A percentile compares a stretch with the other conserved stretches of the same genome.
Evolutionary conservation across 768 basidiomycete genomes (phyloP).

Genomic region (Boletus eberwhitei): DNA sequence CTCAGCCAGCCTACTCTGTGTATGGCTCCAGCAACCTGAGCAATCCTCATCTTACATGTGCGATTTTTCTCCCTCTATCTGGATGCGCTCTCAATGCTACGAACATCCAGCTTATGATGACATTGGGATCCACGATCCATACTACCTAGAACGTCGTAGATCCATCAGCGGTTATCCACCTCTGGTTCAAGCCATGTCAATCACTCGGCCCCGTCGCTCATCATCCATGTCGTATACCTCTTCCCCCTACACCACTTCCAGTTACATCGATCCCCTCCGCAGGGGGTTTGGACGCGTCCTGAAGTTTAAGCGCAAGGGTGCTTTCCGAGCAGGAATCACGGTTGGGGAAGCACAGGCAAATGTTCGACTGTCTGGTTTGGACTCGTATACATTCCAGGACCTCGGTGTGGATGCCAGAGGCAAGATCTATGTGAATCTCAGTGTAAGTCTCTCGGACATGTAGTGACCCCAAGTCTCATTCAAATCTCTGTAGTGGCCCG

Average conservation of each 20-base stretch:
- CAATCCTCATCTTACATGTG: constrained; percentile 43
- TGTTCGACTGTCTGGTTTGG: constrained; percentile 55
- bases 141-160: constrained; percentile 39
- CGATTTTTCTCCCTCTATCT: constrained; percentile 10
- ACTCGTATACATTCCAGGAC: constrained; percentile 61
- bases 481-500: constrained; percentile 57
- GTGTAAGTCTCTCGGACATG: constrained; percentile 40
- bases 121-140: constrained; percentile 43
- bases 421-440: constrained; percentile 58
- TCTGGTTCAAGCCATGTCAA: constrained; percentile 18
- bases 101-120: constrained; percentile 52
- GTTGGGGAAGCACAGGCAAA: constrained; percentile 68
- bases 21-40: constrained; percentile 40
- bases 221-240: constrained; percentile 39
- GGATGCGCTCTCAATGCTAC: background rate
- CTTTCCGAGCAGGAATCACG: constrained; percentile 60
- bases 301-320: constrained; percentile 73
- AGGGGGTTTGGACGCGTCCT: constrained; percentile 50
- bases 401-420: constrained; percentile 60
- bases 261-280: constrained; percentile 43
- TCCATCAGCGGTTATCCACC: constrained; percentile 22
- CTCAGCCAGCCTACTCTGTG: constrained; percentile 43
- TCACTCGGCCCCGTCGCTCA: constrained; percentile 34
- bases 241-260: too few relatives aligned
- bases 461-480: background rate